Evolutionary conservation across 768 basidiomycete species (phyloP).

Genomic region (Grammothele lineata): DNA sequence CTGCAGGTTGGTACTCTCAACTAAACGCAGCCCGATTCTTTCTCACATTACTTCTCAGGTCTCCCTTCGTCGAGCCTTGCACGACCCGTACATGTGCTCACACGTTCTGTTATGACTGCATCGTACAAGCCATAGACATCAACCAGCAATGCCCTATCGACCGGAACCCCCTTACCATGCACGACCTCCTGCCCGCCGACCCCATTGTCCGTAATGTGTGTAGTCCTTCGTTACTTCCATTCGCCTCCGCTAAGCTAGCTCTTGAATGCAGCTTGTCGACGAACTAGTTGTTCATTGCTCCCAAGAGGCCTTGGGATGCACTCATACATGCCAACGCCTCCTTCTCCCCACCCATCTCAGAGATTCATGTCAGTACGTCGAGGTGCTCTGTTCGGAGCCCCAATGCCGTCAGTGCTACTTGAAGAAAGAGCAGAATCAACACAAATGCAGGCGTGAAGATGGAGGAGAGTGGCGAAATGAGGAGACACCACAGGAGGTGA

Average conservation of each 20-base stretch:
- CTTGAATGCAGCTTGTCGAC: conserved; percentile 78
- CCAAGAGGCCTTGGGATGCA: conserved; percentile 55
- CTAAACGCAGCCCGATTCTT: conserved; percentile 28
- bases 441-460: conserved; percentile 30
- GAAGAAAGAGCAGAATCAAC: conserved; percentile 40
- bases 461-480: too few relatives aligned
- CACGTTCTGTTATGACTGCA: conserved; percentile 85
- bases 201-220: conserved; percentile 74
- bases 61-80: conserved; percentile 71
- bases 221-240: conserved; percentile 9
- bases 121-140: conserved; percentile 61
- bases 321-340: conserved; percentile 62
- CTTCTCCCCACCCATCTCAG: conserved; percentile 57
- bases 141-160: conserved; percentile 82
- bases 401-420: conserved; percentile 41
- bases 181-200: conserved; percentile 63
- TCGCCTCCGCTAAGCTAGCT: too few relatives aligned
- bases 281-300: conserved; percentile 76
- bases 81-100: conserved; percentile 75
- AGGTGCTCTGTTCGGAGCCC: conserved; percentile 45
- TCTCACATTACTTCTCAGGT: conserved; percentile 35
- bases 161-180: conserved; percentile 56
- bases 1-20: conserved; percentile 45
- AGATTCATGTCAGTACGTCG: conserved; percentile 54
- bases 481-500: too few relatives aligned